Base-by-base conservation (phyloP, 164 flowering plant species). In the Chloranthus sessilifolius region DNA sequence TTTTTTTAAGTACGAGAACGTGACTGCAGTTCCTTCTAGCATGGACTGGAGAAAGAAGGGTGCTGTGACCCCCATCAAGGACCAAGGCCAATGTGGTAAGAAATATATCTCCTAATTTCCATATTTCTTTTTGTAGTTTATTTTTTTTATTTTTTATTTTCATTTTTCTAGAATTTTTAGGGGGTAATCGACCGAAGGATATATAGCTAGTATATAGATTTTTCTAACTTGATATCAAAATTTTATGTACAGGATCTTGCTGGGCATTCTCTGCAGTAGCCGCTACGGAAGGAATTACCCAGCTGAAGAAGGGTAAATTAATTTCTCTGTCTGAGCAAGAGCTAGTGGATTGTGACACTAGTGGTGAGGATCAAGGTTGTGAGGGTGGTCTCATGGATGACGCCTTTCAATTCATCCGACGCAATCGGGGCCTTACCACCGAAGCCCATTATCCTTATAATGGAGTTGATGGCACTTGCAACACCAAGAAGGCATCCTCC, bases 391-490 rank as follows among this genome's bases (percentile, higher is more conserved):
- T 37, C 4, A 56, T 56, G 70, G 61, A 66, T n/a, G 29, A 47
- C 9, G 65, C 70, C 21, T 66, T 60, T 23, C 14, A 56, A 8
- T 66, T 45, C 58, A 51, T 66, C 20, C 19, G 7, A 40, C 49
- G 53, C 5, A 70, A 59, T 22, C 17, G 33, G 3, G 75, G 69
- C 39, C 53, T 71, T 24, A 42, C 66, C 15, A 60, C 50, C 21
- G 69, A 68, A 38, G 43, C 43, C 3, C 38, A 33, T 41, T 72
- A 72, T 31, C 70, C 76, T 3, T 72, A 64, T 59, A 40, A 24
- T 24, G 69, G 41, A 48, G 31, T 20, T n/a, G 65, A 68, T 22
- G 59, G 50, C 40, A 55, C 23, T n/a, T 55, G 59, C 35, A 44
- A 55, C 50, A 1, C 23, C 23, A 43, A 22, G 2, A 45, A 33